These are phyloP conservation scores for Xanthoconium separans DNA, from an alignment of 1,284 basidiomycete genomes.

Conservation along the genomic window DNA sequence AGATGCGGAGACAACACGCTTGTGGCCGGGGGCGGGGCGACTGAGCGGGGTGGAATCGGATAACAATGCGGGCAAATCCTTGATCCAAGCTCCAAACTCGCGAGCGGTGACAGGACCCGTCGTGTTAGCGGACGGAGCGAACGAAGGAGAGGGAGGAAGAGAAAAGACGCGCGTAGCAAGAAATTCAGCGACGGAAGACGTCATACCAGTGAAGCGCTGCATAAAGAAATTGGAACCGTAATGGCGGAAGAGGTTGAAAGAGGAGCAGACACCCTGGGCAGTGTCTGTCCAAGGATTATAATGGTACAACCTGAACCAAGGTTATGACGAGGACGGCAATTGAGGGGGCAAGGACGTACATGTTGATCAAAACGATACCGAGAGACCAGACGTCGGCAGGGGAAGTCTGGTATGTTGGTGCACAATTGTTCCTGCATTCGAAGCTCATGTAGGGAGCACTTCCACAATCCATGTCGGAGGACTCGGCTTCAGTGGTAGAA, in stretches of 20 bases:
- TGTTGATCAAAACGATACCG: slow-evolving; percentile 97
- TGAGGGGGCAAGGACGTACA: slow-evolving; percentile 48
- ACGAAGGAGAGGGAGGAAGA: slow-evolving; percentile 48
- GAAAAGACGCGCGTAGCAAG: slow-evolving; percentile 87
- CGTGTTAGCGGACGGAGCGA: slow-evolving; percentile 31
- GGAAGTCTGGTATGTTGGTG: slow-evolving; percentile 88
- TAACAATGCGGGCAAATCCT: slow-evolving; percentile 74
- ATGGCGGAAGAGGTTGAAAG: slow-evolving; percentile 82
- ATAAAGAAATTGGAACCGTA: slow-evolving; percentile 87
- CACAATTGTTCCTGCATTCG: slow-evolving; percentile 97
- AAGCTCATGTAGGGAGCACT: slow-evolving; percentile 99
- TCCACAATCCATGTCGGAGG: slow-evolving; percentile 97
- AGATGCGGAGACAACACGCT: slow-evolving; percentile 52
- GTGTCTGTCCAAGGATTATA: slow-evolving; percentile 99
- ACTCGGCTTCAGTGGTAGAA: slow-evolving; percentile 85
- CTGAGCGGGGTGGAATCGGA: slow-evolving; percentile 17
- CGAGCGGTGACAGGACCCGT: slow-evolving; percentile 71
- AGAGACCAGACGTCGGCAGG: slow-evolving; percentile 99
- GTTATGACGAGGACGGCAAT: slow-evolving; percentile 2
- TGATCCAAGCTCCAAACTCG: slow-evolving; percentile 87
- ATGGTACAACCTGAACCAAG: slow-evolving; percentile 80
- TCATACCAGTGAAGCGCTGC: slow-evolving; percentile 91
- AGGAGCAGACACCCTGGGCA: slow-evolving; percentile 68
- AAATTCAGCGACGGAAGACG: slow-evolving; percentile 81
- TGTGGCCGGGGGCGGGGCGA: slow-evolving; percentile 38